These are phyloP conservation scores for Leucoagaricus sp. DNA, from an alignment of 1,284 basidiomycete genomes.

Conservation along the genomic window DNA sequence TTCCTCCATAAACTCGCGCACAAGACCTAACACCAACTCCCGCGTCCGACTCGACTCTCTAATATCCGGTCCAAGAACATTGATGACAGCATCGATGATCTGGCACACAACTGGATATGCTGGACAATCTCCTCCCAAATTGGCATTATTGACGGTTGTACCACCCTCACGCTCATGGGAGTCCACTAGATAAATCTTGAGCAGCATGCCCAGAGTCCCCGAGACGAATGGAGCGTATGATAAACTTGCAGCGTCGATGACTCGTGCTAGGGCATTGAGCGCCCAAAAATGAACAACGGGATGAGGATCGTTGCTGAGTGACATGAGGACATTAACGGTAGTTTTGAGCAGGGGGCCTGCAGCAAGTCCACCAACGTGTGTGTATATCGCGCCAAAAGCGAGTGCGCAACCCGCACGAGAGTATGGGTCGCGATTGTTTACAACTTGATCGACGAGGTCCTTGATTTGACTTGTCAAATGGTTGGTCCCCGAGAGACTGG, in stretches of 20 bases:
- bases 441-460: slow-evolving; percentile 93
- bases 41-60: slow-evolving; percentile 86
- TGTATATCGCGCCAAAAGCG: slow-evolving; percentile 94
- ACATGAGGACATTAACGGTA: slow-evolving; percentile 95
- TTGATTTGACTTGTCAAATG: slow-evolving; percentile 92
- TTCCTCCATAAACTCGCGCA: slow-evolving; percentile 85
- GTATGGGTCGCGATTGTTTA: slow-evolving; percentile 93
- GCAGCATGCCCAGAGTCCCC: slow-evolving; percentile 87
- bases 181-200: slow-evolving; percentile 89
- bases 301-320: slow-evolving; percentile 94
- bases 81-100: slow-evolving; percentile 91
- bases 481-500: slow-evolving; percentile 80
- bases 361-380: slow-evolving; percentile 89
- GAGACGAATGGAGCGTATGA: slow-evolving; percentile 90
- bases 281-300: slow-evolving; percentile 96
- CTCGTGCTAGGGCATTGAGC: slow-evolving; percentile 81
- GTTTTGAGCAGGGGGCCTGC: slow-evolving; percentile 96
- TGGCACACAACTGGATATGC: slow-evolving; percentile 91
- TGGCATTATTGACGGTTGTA: slow-evolving; percentile 71
- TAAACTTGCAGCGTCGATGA: slow-evolving; percentile 91
- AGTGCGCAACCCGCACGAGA: slow-evolving; percentile 93
- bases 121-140: slow-evolving; percentile 88
- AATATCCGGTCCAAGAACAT: slow-evolving; percentile 94
- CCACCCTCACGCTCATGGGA: slow-evolving; percentile 96
- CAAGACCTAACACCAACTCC: slow-evolving; percentile 81